Evolutionary conservation across 2,329 filamentous ascomycete species (phyloP).

Genomic region (Penicillium sp.): DNA sequence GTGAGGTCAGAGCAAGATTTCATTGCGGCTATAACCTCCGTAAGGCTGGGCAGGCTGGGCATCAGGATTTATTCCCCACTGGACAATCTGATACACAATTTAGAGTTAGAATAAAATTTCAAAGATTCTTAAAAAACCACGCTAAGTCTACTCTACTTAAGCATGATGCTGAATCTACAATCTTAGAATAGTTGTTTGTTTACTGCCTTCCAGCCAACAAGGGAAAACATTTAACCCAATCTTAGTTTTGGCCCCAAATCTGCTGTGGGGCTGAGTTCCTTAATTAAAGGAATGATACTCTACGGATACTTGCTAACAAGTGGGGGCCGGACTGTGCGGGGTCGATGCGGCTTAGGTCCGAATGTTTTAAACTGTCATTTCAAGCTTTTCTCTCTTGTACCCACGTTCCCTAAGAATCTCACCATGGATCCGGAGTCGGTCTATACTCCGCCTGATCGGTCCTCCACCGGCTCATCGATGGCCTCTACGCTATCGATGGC

Average conservation of each 20-base stretch:
- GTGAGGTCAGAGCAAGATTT: background rate
- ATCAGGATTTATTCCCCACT: background rate
- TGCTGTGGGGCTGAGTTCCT: background rate
- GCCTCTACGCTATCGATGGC: conserved; percentile 11
- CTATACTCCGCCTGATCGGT: conserved; percentile 6
- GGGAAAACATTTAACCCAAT: background rate
- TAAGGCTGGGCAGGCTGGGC: background rate
- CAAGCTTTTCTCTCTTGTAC: background rate
- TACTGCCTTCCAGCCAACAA: background rate
- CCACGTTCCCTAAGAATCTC: background rate
- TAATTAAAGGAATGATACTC: background rate
- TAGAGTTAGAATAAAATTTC: background rate
- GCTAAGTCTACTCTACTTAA: background rate
- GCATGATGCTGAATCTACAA: background rate
- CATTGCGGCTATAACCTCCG: background rate
- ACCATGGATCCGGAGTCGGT: conserved; percentile 11
- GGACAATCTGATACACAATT: background rate
- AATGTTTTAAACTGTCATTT: background rate
- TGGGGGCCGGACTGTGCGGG: background rate
- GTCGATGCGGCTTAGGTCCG: background rate
- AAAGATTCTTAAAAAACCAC: too few species aligned
- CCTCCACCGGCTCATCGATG: background rate
- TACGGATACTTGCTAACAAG: background rate
- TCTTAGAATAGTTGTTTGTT: background rate
- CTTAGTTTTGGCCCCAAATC: background rate